Base-by-base conservation (phyloP, 306 rosid genomes). In the Sicyos edulis region DNA sequence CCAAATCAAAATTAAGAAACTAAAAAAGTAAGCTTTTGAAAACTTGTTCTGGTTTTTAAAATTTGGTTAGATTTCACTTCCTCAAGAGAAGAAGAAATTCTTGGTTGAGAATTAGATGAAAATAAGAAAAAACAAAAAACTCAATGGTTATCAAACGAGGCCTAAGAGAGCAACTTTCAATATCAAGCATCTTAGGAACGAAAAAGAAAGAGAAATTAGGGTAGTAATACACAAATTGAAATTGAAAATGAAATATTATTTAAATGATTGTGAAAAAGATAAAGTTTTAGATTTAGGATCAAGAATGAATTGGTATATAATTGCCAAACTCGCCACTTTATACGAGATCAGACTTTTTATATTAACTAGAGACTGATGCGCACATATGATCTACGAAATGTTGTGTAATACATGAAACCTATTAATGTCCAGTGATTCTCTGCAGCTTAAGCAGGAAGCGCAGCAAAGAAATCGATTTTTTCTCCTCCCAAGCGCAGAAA, bases 261-360 rank as follows among this genome's bases (percentile, higher is more conserved):
- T 26, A 59, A 59, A 59, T 62, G 10, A 62, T 62, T 24, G 40
- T 62, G 22, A 37, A 32, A 62, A 62, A 62, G 26, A 34, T 29
- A 0, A 61, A 61, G 21, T 8, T 34, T 14, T 7, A 59, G 40
- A 34, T 61, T 9, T 10, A 20, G 61, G 66, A 62, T 37, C 5
- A 16, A 62, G 26, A 49, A 26, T 26, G 66, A 14, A 6, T 29
- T 62, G 22, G 20, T 37, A 62, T 37, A 37, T n/a, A 22, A 32
- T 59, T 59, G 0, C 47, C 17, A 32, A 37, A 62, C 21, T 32
- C 7, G 8, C 66, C 44, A 26, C 14, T 34, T 15, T 49, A 62
- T 62, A 44, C n/a, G 24, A 62, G 69, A 17, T 63, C 45, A 45
- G 16, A 40, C 49, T 8, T 16, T 32, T 61, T 14, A 22, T 13